Conservation (phyloP, 371 early-diverging fungal species). For the Zychaea mexicana region DNA sequence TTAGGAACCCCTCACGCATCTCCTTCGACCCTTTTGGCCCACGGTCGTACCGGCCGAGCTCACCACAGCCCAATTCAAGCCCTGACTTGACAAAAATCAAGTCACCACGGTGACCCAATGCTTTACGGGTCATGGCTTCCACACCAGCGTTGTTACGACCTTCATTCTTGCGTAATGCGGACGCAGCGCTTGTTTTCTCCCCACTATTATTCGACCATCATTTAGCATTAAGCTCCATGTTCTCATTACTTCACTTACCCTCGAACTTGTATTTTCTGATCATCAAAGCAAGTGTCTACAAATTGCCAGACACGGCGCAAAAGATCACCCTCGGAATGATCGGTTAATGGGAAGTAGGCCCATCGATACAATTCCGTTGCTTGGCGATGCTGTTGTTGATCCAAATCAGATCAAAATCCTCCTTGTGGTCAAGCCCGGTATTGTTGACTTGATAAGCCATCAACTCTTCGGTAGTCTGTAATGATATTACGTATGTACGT, state of each 20-base stretch:
- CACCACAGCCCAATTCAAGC: conserved; percentile 1
- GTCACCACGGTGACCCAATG: background rate
- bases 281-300: background rate
- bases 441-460: background rate
- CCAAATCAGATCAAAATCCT: background rate
- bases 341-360: background rate
- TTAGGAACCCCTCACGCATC: background rate
- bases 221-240: background rate
- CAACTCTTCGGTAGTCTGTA: background rate
- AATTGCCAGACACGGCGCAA: conserved; percentile 3
- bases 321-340: background rate
- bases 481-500: background rate
- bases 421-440: background rate
- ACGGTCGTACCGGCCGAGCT: background rate
- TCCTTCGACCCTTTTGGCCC: conserved; percentile 6
- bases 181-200: background rate
- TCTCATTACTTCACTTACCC: conserved; percentile 3
- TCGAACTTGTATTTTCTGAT: background rate
- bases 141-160: background rate
- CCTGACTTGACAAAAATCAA: background rate
- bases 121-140: background rate
- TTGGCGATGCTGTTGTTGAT: background rate
- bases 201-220: background rate
- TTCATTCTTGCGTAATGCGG: background rate
- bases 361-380: background rate